Evolutionary conservation across 441 rosid genomes (phyloP).

Genomic region (Corymbia citriodora): DNA sequence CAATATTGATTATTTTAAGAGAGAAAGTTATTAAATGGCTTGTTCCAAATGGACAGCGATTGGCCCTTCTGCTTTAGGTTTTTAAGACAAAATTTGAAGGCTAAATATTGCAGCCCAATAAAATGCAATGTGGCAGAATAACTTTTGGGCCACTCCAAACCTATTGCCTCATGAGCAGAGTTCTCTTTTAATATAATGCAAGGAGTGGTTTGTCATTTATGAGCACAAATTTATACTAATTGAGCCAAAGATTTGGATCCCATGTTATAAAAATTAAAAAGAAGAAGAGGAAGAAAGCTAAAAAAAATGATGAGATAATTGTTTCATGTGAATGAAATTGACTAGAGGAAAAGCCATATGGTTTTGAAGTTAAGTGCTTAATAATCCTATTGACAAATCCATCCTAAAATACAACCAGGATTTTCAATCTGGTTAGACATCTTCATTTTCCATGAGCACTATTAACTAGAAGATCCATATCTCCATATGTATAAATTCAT

Average conservation of each 20-base stretch:
- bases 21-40: too few species aligned
- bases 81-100: too few species aligned
- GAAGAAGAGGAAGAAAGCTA: too few species aligned
- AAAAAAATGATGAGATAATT: not conserved
- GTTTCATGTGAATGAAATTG: accelerated
- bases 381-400: not conserved
- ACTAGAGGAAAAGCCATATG: not conserved
- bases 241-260: not conserved
- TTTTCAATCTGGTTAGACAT: not conserved
- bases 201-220: not conserved
- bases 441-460: not conserved
- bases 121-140: too few species aligned
- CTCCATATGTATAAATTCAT: not conserved
- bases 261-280: not conserved
- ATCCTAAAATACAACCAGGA: not conserved
- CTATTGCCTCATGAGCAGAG: too few species aligned
- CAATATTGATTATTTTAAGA: too few species aligned
- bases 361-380: not conserved
- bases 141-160: too few species aligned
- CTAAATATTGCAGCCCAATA: too few species aligned
- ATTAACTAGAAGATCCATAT: not conserved
- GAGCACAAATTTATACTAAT: not conserved
- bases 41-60: too few species aligned
- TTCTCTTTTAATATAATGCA: not conserved
- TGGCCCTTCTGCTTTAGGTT: too few species aligned